These are phyloP conservation scores for Oxalis stricta DNA, from an alignment of 441 rosid species.

Conservation along the genomic window DNA sequence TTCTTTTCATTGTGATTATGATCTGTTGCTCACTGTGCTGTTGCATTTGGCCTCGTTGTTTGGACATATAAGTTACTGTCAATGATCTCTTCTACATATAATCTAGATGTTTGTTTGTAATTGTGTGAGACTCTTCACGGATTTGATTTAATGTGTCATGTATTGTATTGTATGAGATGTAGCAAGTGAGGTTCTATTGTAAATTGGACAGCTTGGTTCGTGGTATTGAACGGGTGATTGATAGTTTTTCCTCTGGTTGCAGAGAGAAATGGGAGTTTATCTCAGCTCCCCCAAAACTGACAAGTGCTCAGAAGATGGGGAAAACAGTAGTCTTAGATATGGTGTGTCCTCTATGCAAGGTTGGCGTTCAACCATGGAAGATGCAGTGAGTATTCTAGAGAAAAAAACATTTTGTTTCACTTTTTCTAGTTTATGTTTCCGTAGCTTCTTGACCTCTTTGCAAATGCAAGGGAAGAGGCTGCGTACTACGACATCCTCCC, in stretches of 20 bases:
- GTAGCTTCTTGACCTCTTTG: not conserved
- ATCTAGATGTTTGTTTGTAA: too few species aligned
- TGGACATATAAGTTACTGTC: too few species aligned
- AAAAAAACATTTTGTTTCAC: not conserved
- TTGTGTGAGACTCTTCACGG: too few species aligned
- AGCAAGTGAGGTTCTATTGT: too few species aligned
- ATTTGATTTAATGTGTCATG: too few species aligned
- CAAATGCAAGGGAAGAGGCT: not conserved
- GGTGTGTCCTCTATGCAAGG: conserved; percentile 61
- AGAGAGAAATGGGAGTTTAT: conserved; percentile 39
- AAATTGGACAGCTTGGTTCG: too few species aligned
- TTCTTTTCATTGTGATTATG: too few species aligned
- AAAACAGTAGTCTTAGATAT: conserved; percentile 30
- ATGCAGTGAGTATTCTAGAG: conserved; percentile 32
- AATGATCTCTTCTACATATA: too few species aligned
- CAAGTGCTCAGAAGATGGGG: conserved; percentile 49
- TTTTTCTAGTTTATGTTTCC: not conserved
- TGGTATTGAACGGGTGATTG: too few species aligned
- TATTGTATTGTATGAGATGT: too few species aligned
- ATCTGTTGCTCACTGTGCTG: too few species aligned
- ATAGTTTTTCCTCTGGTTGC: not conserved
- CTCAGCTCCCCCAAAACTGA: conserved; percentile 55
- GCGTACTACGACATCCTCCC: not conserved
- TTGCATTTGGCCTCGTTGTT: too few species aligned
- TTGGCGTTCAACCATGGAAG: conserved; percentile 64